Conservation (phyloP, 2,329 filamentous ascomycete genomes). For the Aspergillus tamarii region DNA sequence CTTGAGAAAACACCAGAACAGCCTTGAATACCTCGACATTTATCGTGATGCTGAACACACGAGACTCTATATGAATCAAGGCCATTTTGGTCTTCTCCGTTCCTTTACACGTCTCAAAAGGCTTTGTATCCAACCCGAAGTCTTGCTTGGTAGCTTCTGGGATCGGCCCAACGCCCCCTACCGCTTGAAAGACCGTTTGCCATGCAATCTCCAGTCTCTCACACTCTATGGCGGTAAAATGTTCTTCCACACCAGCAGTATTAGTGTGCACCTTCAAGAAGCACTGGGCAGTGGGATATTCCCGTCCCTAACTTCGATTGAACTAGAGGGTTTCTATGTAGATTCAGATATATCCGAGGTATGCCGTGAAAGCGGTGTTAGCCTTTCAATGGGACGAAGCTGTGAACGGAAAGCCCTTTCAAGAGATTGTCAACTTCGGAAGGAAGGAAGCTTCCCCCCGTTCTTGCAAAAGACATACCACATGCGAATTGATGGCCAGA, state of each 20-base stretch:
- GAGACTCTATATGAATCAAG: neutral
- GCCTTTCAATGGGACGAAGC: neutral
- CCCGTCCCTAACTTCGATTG: neutral
- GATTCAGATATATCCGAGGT: neutral
- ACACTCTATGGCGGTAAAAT: neutral
- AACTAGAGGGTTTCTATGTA: neutral
- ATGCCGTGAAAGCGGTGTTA: neutral
- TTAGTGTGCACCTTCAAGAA: neutral
- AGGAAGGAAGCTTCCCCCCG: neutral
- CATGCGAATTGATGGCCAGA: neutral
- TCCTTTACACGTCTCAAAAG: neutral
- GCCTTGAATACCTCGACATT: constrained; percentile 1
- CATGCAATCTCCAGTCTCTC: neutral
- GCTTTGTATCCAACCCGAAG: neutral
- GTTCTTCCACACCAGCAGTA: neutral
- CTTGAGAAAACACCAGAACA: neutral
- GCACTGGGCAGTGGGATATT: neutral
- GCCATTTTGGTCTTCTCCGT: neutral
- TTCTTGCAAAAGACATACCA: neutral
- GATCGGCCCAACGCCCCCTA: neutral
- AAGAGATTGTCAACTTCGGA: neutral
- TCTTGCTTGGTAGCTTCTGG: neutral
- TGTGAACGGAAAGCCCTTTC: neutral
- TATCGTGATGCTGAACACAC: neutral
- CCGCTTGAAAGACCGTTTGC: neutral